Evolutionary conservation across 2,329 filamentous ascomycete species (phyloP), one percentile per base, ranked within the genome.

Genomic region (Trichoderma endophyticum): DNA sequence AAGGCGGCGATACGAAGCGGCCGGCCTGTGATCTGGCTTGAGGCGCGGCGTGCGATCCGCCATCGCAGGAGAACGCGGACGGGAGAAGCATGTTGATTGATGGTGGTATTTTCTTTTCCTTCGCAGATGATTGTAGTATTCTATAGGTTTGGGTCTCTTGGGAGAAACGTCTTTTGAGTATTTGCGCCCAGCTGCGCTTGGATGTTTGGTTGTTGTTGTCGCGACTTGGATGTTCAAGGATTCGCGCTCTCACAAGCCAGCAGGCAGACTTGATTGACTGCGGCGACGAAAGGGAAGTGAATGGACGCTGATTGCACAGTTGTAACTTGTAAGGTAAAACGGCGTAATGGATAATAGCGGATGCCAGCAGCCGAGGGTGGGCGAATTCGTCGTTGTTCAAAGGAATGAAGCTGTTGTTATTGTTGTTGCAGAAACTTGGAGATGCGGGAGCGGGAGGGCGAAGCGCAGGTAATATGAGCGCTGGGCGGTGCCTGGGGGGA

Each of bases 1-100:
- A 83, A 70, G 89, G 89, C 64, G 89, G 89, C 67, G 89, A 90
- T 73, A 86, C 85, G 79, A 90, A 86, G 77, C 87, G 83, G 59
- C 85, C 78, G 34, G 83, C 77, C 74, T 85, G 84, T 11, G 63
- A 32, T 68, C 69, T 63, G 18, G 62, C 28, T 5, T 21, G 57
- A 34, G 69, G 75, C 43, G 75, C 70, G 71, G 82, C 77, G 72
- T 84, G 85, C 82, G 86, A 85, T 34, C 57, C 57, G 77, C 84
- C 79, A 78, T 89, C 88, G 86, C 88, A 89, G 34, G 86, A 82
- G 59, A 90, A 80, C 43, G 88, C 86, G 34, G 88, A 90, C 24
- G 88, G 88, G 73, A 90, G 84, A 72, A 90, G 80, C 88, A 90
- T 90, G 26, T 74, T 83, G 74, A 71, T 61, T 56, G 63, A 68